Base-by-base conservation (phyloP, 225 moss, liverwort and hornwort species). In the Straminergon stramineum region DNA sequence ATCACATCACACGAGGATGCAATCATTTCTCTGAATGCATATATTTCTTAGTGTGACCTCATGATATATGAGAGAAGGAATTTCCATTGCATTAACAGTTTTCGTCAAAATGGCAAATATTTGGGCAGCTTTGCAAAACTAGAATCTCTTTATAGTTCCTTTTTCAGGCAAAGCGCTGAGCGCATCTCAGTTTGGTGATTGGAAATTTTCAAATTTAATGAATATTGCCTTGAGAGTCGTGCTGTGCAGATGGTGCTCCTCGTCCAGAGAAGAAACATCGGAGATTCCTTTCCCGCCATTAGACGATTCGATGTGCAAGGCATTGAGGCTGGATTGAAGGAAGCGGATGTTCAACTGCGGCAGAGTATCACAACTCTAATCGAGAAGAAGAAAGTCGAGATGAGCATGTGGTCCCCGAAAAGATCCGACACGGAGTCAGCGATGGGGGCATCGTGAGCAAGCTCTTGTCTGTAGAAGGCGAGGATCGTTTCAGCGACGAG, bases 221-320 rank as follows among this genome's bases (percentile, higher is more conserved):
- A 76, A 63, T 62, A 27, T 48, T 48, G 31, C 11, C 70, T 85
- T 30, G 74, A 43, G 61, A 45, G 34, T 52, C 76, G 63, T n/a
- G 28, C n/a, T 80, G 62, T 69, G 92, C 92, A 64, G 94, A 92
- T 70, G 75, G 30, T 24, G 78, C 76, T 55, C 62, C 63, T 67
- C 66, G 13, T 21, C 84, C 90, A 51, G 61, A 91, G 55, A 84
- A 90, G 24, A 76, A 95, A 95, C 45, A 55, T 93, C 51, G 92
- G 94, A n/a, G 96, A 95, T 70, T 83, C 39, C 76, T 90, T 96
- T 57, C 91, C 96, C 35, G 86, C 89, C 23, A 81, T 95, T 41
- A 89, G 95, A 14, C 92, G 92, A 90, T 90, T 96, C 28, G 95
- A 96, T 74, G 32, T 93, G 87, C 94, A 96, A 87, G 93, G 93